These are phyloP conservation scores for Russula sp. DNA, from an alignment of 768 basidiomycete species.

Conservation along the genomic window DNA sequence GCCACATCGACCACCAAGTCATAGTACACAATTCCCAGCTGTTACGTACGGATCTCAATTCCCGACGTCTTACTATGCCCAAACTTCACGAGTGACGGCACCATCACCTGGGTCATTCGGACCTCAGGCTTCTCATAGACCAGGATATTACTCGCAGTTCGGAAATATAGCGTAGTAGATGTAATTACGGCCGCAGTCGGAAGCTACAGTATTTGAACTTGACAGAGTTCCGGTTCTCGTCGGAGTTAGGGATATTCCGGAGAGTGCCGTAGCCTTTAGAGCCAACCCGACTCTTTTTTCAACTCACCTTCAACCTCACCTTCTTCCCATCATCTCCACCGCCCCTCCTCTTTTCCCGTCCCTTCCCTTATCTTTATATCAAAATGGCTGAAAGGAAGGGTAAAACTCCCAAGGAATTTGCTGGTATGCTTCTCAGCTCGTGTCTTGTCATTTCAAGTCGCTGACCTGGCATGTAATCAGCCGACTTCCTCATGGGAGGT, in stretches of 20 bases:
- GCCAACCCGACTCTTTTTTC: conserved; percentile 46
- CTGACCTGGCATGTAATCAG: conserved; percentile 46
- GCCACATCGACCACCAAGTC: conserved; percentile 16
- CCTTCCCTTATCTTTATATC: conserved; percentile 40
- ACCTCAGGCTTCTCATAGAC: conserved; percentile 25
- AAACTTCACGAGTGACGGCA: conserved; percentile 13
- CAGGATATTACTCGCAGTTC: conserved; percentile 24
- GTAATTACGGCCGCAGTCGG: neutral
- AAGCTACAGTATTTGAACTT: neutral
- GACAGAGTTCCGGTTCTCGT: conserved; percentile 23
- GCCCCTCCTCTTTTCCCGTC: conserved; percentile 53
- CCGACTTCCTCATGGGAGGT: conserved; percentile 96
- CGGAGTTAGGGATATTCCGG: conserved; percentile 36
- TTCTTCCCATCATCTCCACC: conserved; percentile 42
- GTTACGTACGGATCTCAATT: conserved; percentile 12
- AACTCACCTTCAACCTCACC: conserved; percentile 39
- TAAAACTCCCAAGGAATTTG: conserved; percentile 91
- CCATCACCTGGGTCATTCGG: conserved; percentile 20
- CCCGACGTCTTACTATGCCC: conserved; percentile 20
- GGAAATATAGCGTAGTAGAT: conserved; percentile 21
- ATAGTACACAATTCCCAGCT: conserved; percentile 14
- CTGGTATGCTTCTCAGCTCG: conserved; percentile 49
- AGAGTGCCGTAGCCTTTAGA: conserved; percentile 40
- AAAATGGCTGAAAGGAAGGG: conserved; percentile 88
- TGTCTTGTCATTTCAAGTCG: conserved; percentile 26